Evolutionary conservation across 768 basidiomycete genomes (phyloP), one percentile per base, ranked within the genome.

Genomic region (Rhodosporidiobolus sp.): DNA sequence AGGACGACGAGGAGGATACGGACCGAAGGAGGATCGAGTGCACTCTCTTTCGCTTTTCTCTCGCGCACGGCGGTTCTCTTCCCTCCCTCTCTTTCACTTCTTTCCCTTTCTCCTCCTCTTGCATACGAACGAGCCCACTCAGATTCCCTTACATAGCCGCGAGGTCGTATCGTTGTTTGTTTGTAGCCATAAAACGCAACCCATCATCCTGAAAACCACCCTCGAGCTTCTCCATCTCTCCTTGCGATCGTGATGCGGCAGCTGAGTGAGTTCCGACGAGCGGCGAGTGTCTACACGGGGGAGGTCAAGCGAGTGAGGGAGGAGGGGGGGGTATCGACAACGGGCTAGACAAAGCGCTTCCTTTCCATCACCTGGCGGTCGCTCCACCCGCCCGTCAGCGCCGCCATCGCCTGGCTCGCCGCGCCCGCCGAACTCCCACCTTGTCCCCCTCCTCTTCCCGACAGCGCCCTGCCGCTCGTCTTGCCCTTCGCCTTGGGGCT

Each of bases 401-500:
- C 16, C 54, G 28, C 28, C 30, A 55, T 30, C 54, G 54, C n/a
- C 11, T 30, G 12, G 30, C 17, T 30, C 55, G 38, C 38, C 38
- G 38, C 38, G 8, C n/a, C 26, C 58, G 28, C 58, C 58, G 16
- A n/a, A n/a, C n/a, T n/a, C n/a, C 38, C 38, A 43, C 38, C 38
- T 14, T 7, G 8, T 43, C 38, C 38, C 8, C 58, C 38, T 43
- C 38, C 38, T 14, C 38, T 43, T 14, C 38, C 38, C 38, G 48
- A 48, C 48, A 14, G 5, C 53, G 53, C 22, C 24, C 22, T n/a
- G 4, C n/a, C n/a, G 52, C 10, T 11, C 52, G 28, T 50, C 34
- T 24, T 57, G 34, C 32, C 56, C 34, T 20, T 43, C 34, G 48
- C 65, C 34, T 59, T 66, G 2, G 71, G 67, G 55, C 67, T 67